Percentiles rank a stretch among this genome's conserved stretches.
Conservation (phyloP, 345 rosid genomes). For the Kandelia obovata region DNA sequence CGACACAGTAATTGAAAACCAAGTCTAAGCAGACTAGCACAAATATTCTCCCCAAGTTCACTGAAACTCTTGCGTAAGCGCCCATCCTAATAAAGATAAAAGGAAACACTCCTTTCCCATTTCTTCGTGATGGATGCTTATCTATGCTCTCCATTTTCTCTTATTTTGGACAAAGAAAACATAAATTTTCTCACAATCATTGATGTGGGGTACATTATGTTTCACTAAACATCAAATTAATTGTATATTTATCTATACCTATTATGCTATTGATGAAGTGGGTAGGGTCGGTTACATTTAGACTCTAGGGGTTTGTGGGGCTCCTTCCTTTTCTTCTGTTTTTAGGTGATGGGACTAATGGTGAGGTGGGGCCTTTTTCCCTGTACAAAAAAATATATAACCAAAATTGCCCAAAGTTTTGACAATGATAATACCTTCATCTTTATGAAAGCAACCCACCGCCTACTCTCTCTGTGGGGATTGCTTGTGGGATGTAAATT, state of each 20-base stretch:
- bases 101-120: neutral
- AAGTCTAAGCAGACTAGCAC: too few relatives aligned
- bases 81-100: too few relatives aligned
- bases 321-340: constrained; percentile 9
- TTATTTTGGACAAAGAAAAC: neutral
- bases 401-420: constrained; percentile 14
- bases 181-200: constrained; percentile 29
- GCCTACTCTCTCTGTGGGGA: constrained; percentile 30
- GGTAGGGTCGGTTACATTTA: constrained; percentile 46
- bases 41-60: too few relatives aligned
- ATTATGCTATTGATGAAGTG: constrained; percentile 26
- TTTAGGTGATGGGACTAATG: constrained; percentile 8
- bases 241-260: neutral
- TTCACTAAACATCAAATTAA: neutral
- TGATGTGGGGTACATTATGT: constrained; percentile 33
- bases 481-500: constrained; percentile 26
- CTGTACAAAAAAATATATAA: constrained; percentile 15
- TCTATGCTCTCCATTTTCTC: neutral
- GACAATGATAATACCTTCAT: constrained; percentile 30
- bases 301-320: constrained; percentile 28
- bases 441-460: constrained; percentile 51
- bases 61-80: too few relatives aligned
- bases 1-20: too few relatives aligned
- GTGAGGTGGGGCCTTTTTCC: constrained; percentile 13
- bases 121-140: neutral